Percentiles rank a stretch among this genome's conserved stretches.
These are phyloP conservation scores for Candida anutae DNA, from an alignment of 1,139 yeast genomes.

Conservation along the genomic window DNA sequence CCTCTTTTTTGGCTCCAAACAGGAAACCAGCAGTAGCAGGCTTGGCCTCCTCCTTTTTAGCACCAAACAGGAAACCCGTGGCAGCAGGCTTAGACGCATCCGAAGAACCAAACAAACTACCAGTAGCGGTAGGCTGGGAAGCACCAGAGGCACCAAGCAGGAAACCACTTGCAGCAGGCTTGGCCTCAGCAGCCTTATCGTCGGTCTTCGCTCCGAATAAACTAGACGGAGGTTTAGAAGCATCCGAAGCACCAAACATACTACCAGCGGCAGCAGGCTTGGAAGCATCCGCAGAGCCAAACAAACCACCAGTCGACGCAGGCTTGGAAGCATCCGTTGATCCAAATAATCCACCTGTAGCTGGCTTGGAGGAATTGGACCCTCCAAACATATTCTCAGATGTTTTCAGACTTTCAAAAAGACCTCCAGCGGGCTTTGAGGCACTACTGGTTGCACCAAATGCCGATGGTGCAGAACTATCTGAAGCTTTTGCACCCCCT, in stretches of 20 bases:
- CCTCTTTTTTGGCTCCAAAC: slow-evolving; percentile 13
- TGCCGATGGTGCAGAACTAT: slow-evolving; percentile 2
- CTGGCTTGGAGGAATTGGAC: background rate
- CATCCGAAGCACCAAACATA: slow-evolving; percentile 3
- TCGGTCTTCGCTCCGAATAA: slow-evolving; percentile 11
- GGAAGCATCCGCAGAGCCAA: background rate
- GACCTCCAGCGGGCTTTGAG: too few species aligned
- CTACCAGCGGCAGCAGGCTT: background rate
- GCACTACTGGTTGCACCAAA: background rate
- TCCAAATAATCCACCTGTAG: background rate
- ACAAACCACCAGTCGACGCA: background rate
- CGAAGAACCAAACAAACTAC: slow-evolving; percentile 8
- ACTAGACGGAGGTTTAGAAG: slow-evolving; percentile 9
- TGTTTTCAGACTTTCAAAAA: too few species aligned
- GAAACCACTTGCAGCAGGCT: slow-evolving; percentile 11
- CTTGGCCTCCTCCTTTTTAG: slow-evolving; percentile 6
- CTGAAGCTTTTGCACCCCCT: slow-evolving; percentile 7
- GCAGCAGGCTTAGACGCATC: slow-evolving; percentile 7
- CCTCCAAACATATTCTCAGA: too few species aligned
- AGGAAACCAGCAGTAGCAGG: slow-evolving; percentile 9
- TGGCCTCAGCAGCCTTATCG: slow-evolving; percentile 8
- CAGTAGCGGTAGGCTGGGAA: slow-evolving; percentile 7
- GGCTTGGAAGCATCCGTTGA: background rate
- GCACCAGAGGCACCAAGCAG: slow-evolving; percentile 18
- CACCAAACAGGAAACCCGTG: slow-evolving; percentile 12